Evolutionary conservation across 768 basidiomycete genomes (phyloP).

Genomic region (Naganishia vaughanmartiniae): DNA sequence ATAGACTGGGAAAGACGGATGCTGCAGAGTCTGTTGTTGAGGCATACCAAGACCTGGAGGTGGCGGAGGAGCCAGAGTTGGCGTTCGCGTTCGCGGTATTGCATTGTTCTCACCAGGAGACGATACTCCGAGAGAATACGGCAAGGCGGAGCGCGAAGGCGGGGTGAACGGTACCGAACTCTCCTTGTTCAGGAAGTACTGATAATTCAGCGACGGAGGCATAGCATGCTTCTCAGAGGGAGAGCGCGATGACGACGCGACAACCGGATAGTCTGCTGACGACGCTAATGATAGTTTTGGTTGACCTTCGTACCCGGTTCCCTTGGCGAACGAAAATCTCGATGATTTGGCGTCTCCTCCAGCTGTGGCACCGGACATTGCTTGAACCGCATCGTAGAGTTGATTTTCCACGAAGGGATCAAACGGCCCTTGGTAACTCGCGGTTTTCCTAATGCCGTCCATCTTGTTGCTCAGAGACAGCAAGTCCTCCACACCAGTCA

Average conservation of each 20-base stretch:
- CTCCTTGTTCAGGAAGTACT: constrained; percentile 18
- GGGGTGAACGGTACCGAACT: constrained; percentile 19
- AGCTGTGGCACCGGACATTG: constrained; percentile 16
- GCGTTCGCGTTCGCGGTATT: constrained; percentile 2
- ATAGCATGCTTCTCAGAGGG: constrained; percentile 4
- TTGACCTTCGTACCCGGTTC: constrained; percentile 21
- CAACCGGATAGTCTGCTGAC: constrained; percentile 5
- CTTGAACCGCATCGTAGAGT: constrained; percentile 17
- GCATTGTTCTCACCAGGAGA: neutral
- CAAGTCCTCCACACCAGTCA: constrained; percentile 29
- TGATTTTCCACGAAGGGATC: constrained; percentile 31
- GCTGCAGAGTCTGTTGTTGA: constrained; percentile 20
- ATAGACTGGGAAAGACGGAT: constrained; percentile 11
- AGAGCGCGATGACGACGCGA: neutral
- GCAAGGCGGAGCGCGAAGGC: constrained; percentile 16
- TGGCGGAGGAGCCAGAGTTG: constrained; percentile 21
- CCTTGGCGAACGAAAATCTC: constrained; percentile 31
- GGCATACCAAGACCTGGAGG: constrained; percentile 29
- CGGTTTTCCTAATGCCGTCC: constrained; percentile 18
- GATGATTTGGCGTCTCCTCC: constrained; percentile 23
- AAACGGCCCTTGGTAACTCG: constrained; percentile 31
- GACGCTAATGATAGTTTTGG: neutral
- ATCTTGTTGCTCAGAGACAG: constrained; percentile 27
- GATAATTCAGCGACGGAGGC: constrained; percentile 4
- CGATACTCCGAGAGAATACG: constrained; percentile 7